Conservation (phyloP, 345 rosid species). For the Turnera subulata region DNA sequence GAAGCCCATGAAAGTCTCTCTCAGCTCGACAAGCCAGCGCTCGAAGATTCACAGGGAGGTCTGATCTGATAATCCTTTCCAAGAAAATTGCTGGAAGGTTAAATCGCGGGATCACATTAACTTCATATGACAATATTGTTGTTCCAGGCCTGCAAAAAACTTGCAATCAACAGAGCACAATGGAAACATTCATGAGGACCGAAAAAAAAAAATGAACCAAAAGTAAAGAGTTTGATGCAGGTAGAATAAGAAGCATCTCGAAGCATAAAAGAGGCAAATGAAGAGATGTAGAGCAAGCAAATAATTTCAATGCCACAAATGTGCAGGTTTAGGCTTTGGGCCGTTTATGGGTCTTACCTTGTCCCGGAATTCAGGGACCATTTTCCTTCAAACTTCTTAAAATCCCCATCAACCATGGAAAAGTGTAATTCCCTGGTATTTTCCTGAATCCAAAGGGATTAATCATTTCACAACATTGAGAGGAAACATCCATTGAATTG, state of each 20-base stretch:
- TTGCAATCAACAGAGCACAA: background rate
- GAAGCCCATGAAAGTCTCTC: conserved; percentile 38
- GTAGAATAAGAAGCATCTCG: too few relatives aligned
- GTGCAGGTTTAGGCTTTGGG: background rate
- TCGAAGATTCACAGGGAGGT: conserved; percentile 89
- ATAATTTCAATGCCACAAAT: conserved; percentile 5
- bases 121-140: conserved; percentile 69
- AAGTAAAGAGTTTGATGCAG: too few relatives aligned
- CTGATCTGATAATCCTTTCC: conserved; percentile 90
- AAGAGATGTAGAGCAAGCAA: background rate
- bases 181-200: background rate
- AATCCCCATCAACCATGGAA: conserved; percentile 97
- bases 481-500: background rate
- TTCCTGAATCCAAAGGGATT: too few relatives aligned
- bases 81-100: conserved; percentile 91
- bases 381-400: conserved; percentile 95
- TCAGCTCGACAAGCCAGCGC: conserved; percentile 86
- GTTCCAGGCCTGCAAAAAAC: conserved; percentile 46
- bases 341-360: conserved; percentile 43
- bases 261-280: background rate
- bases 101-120: conserved; percentile 84
- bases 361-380: conserved; percentile 75
- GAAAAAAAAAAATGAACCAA: background rate
- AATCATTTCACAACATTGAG: background rate
- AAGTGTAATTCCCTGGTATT: conserved; percentile 68